phyloP scores from a whole-genome alignment of 148 eudicot genomes.

The Fagopyrum tataricum region DNA sequence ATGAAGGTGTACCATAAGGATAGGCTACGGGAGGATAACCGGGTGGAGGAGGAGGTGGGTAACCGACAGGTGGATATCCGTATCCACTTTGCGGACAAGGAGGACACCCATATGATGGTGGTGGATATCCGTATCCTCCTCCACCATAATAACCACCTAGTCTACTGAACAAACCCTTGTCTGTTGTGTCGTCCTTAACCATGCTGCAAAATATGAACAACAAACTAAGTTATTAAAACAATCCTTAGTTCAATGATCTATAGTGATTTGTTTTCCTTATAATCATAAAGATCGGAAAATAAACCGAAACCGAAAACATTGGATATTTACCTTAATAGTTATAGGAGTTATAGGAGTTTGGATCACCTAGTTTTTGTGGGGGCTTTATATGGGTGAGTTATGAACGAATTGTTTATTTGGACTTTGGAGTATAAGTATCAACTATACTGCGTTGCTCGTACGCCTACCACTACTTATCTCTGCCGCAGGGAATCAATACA shows the following conservation, averaged over 20 bases:
- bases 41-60: background rate
- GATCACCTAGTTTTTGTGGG: too few species aligned
- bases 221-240: background rate
- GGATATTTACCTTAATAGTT: too few species aligned
- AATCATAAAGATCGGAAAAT: too few species aligned
- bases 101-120: background rate
- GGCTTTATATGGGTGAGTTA: too few species aligned
- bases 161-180: background rate
- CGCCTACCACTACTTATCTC: background rate
- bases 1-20: background rate
- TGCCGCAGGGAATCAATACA: background rate
- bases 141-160: background rate
- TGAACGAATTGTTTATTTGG: too few species aligned
- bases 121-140: background rate
- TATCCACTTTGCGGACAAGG: background rate
- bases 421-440: too few species aligned
- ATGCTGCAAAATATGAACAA: background rate
- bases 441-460: background rate
- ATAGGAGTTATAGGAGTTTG: too few species aligned
- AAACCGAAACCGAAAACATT: too few species aligned
- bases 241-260: too few species aligned
- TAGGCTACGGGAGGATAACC: background rate
- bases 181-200: slow-evolving; percentile 4
- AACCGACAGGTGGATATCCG: background rate
- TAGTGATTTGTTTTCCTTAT: too few species aligned